Evolutionary conservation across 2,329 filamentous ascomycete species (phyloP).

Genomic region (Neonectria neomacrospora): DNA sequence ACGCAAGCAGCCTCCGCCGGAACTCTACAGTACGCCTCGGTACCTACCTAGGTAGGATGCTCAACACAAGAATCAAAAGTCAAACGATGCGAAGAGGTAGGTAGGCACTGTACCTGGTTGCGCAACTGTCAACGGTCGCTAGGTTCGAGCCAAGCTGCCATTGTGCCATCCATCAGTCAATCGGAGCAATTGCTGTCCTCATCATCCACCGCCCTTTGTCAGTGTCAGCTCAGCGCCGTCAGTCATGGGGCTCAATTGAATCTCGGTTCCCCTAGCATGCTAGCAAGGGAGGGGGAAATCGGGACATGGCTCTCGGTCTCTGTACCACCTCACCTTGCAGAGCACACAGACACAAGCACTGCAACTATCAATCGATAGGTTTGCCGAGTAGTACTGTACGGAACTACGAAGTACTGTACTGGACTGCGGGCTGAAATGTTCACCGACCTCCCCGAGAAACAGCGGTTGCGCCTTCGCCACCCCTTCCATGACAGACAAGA

Average conservation of each 20-base stretch:
- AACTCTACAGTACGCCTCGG: slow-evolving; percentile 30
- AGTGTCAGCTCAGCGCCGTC: slow-evolving; percentile 18
- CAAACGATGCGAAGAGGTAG: neutral
- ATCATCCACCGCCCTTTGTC: slow-evolving; percentile 21
- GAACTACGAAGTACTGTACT: neutral
- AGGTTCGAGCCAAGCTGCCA: neutral
- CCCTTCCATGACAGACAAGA: neutral
- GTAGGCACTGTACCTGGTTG: neutral
- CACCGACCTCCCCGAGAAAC: slow-evolving; percentile 6
- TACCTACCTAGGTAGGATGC: neutral
- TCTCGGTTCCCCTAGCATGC: slow-evolving; percentile 26
- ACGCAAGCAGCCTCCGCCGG: slow-evolving; percentile 44
- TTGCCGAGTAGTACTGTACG: too few relatives aligned
- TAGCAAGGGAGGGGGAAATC: slow-evolving; percentile 11
- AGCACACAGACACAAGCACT: neutral
- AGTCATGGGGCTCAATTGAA: slow-evolving; percentile 32
- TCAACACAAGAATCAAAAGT: neutral
- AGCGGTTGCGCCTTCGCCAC: slow-evolving; percentile 8
- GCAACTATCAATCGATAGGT: neutral
- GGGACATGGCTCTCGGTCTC: slow-evolving; percentile 2
- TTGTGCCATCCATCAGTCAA: slow-evolving; percentile 18
- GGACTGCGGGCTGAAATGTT: neutral
- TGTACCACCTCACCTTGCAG: slow-evolving; percentile 7
- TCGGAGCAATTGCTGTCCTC: slow-evolving; percentile 18
- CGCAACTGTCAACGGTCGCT: neutral